Base-by-base conservation (phyloP, 202 grass and related monocot genomes). In the Carex arenaria region DNA sequence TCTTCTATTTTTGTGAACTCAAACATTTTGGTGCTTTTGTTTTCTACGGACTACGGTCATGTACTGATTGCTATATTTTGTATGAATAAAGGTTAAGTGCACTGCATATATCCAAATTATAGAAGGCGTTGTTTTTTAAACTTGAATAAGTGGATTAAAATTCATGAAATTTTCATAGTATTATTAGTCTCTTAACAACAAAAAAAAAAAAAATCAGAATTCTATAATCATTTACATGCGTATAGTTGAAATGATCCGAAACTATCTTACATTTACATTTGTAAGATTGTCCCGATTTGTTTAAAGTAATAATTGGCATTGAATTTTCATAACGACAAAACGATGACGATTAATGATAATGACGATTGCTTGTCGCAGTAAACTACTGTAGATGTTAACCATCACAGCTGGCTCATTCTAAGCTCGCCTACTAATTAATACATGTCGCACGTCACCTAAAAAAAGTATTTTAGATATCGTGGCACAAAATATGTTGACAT, bases 41-140 rank as follows among this genome's bases (percentile, higher is more conserved):
- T 59, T 1, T 78, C 5, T 56, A 55, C 8, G 7, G 26, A 59
- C 5, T 56, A 55, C 8, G 7, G 26, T 78, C 1, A 38, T 57
- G 15, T 38, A 78, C 59, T 78, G 53, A 78, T 53, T 56, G 52
- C 30, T 59, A 36, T 78, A 57, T 38, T 59, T 78, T 78, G 73
- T 38, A 59, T 78, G 53, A 59, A 38, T 73, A 73, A 26, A 43
- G 4, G 15, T 11, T 11, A 36, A 43, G 22, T 13, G 0, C 49
- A 15, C 18, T 52, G 19, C 26, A 76, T 76, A 56, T 18, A 78
- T 36, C 15, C n/a, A 78, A 15, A 19, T 78, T 10, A 59, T 19
- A 19, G 1, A 2, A 28, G 49, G 13, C 12, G 13, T 6, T 55
- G 5, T 31, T 7, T 31, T 54, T 20, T 53, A 15, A 75, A 54